phyloP scores from a whole-genome alignment of 371 early-diverging fungal species.

The Circinella umbellata region DNA sequence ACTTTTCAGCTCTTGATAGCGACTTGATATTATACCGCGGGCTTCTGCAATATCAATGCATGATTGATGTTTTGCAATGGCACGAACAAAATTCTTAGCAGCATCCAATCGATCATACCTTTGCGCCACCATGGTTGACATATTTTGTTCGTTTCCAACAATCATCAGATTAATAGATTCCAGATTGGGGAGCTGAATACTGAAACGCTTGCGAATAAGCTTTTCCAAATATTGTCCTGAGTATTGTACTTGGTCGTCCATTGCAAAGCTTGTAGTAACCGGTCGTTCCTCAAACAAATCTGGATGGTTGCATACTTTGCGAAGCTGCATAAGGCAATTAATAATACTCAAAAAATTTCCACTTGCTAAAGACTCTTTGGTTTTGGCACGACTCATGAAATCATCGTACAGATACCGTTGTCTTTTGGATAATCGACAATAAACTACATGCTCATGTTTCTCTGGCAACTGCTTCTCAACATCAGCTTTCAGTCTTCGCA shows the following conservation, averaged over 20 bases:
- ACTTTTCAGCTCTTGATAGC: constrained; percentile 40
- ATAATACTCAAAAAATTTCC: constrained; percentile 86
- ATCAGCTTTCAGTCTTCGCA: constrained; percentile 84
- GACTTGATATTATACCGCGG: constrained; percentile 25
- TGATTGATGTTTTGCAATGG: constrained; percentile 33
- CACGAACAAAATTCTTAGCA: constrained; percentile 33
- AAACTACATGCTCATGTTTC: constrained; percentile 83
- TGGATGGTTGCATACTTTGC: constrained; percentile 98
- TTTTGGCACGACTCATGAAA: constrained; percentile 85
- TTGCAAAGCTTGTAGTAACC: constrained; percentile 78
- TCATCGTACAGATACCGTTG: constrained; percentile 90
- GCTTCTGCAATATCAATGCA: constrained; percentile 32
- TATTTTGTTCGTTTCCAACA: constrained; percentile 27
- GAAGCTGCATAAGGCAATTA: constrained; percentile 94
- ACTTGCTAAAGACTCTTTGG: constrained; percentile 73
- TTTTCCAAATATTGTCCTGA: constrained; percentile 48
- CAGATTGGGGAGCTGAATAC: constrained; percentile 34
- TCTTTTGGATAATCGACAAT: constrained; percentile 77
- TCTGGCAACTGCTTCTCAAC: constrained; percentile 88
- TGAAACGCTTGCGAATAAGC: constrained; percentile 51
- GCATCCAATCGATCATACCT: constrained; percentile 51
- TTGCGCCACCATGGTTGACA: constrained; percentile 35
- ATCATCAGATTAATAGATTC: constrained; percentile 58
- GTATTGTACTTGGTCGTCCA: constrained; percentile 56
- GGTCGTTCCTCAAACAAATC: constrained; percentile 93